Evolutionary conservation across 805 yeast species (phyloP).

Genomic region (Zygotorulaspora chibaensis): DNA sequence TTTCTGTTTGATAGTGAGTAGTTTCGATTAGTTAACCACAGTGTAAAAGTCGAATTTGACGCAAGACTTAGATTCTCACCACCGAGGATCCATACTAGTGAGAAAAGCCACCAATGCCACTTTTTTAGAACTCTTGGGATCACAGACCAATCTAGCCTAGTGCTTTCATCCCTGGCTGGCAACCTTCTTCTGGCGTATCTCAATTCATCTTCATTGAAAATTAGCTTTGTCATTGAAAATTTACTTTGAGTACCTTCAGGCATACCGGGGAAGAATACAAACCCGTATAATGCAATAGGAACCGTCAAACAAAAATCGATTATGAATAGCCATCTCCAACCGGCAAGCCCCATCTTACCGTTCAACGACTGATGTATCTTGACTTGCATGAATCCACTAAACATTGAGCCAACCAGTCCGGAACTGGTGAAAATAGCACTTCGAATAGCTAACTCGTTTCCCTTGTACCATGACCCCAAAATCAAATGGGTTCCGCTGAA

Average conservation of each 20-base stretch:
- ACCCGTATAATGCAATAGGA: constrained; percentile 54
- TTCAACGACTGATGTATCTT: constrained; percentile 46
- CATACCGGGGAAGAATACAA: constrained; percentile 55
- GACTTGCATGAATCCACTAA: constrained; percentile 56
- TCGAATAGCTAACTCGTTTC: constrained; percentile 45
- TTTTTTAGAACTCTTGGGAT: constrained; percentile 44
- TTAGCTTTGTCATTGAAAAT: constrained; percentile 30
- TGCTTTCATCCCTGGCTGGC: constrained; percentile 38
- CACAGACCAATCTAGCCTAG: constrained; percentile 37
- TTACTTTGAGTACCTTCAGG: constrained; percentile 37
- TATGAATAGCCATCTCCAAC: constrained; percentile 68
- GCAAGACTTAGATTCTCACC: constrained; percentile 47
- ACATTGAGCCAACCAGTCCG: constrained; percentile 51
- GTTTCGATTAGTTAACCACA: constrained; percentile 42
- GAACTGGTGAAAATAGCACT: constrained; percentile 53
- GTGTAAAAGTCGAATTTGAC: constrained; percentile 44
- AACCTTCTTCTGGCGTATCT: constrained; percentile 42
- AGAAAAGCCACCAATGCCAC: constrained; percentile 57
- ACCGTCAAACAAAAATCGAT: constrained; percentile 56
- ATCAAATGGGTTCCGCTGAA: constrained; percentile 53
- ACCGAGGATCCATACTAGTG: constrained; percentile 48
- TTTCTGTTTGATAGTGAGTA: constrained; percentile 45
- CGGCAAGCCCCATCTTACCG: constrained; percentile 47
- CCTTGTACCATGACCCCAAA: constrained; percentile 51
- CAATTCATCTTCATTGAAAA: constrained; percentile 41